Evolutionary conservation across 352 stramenopile genomes (phyloP), one percentile per base, ranked within the genome.

Genomic region (Phytopythium oedochilum): DNA sequence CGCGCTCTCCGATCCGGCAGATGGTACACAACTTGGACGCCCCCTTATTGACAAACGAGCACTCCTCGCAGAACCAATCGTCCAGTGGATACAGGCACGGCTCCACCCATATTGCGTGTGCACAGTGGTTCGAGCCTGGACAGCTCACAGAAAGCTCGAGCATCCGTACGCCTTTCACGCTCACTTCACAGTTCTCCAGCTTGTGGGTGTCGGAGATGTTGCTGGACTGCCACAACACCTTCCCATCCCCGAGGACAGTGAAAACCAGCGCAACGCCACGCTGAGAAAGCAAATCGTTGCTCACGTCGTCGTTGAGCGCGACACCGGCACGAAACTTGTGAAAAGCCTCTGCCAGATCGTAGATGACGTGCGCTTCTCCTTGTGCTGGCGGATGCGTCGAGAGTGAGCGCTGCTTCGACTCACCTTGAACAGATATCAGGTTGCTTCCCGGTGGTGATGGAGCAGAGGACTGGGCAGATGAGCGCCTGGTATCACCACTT

Each of bases 21-120:
- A 94, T 49, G 0, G 59, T 44, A 51, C 86, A 95, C 12, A 53
- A 17, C 31, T 71, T 68, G n/a, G 44, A 55, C 8, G 51, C 66
- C 0, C 83, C 83, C 67, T 82, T 92, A 59, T 94, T 94, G n/a
- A 66, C 50, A 40, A 85, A 79, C n/a, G 66, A 66, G 32, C 86
- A 95, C 46, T 80, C 69, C 0, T 28, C 56, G 43, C 86, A 95
- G 14, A 50, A 46, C 86, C 86, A 95, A 34, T 95, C 82, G 36
- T 90, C 66, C 25, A 91, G 51, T 32, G 78, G 60, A 47, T 79
- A 66, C 53, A 92, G 64, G 28, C 71, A 81, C 43, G 86, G 83
- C 53, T 94, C 83, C 15, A 95, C 64, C 81, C 83, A 95, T 32
- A 95, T 62, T 14, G 86, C 80, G 46, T 94, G 83, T 0, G 83